Percentiles rank a stretch among this genome's conserved stretches.
phyloP scores from a whole-genome alignment of 23 red algal species.

The Gracilariopsis chorda region DNA sequence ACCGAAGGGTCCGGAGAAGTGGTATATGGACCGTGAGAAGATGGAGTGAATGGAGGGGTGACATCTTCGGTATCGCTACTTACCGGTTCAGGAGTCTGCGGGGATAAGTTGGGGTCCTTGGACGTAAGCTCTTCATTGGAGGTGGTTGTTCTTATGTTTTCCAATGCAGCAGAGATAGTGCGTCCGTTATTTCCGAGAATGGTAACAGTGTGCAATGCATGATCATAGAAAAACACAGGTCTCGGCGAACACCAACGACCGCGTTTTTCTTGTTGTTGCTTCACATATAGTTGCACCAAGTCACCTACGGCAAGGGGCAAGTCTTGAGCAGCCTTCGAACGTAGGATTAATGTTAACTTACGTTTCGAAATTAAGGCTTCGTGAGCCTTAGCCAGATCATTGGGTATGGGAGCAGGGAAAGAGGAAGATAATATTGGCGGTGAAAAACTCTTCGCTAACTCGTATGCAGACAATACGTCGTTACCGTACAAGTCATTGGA shows the following conservation, averaged over 20 bases:
- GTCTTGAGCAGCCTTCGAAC: background rate
- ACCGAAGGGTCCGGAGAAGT: too few species aligned
- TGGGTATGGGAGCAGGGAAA: background rate
- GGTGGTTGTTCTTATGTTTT: background rate
- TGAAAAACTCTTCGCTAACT: background rate
- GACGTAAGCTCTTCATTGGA: background rate
- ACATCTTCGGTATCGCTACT: too few species aligned
- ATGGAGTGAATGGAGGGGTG: too few species aligned
- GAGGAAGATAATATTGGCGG: background rate
- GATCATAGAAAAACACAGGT: background rate
- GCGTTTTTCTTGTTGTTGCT: conserved; percentile 22
- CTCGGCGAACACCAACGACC: background rate
- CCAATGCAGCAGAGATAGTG: background rate
- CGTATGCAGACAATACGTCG: background rate
- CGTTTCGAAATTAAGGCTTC: background rate
- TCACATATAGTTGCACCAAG: background rate
- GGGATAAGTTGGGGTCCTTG: too few species aligned
- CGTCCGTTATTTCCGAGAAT: background rate
- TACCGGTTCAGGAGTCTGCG: too few species aligned
- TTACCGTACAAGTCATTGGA: conserved; percentile 25
- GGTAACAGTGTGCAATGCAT: background rate
- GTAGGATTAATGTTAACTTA: background rate
- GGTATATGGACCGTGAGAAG: too few species aligned
- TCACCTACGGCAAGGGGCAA: background rate
- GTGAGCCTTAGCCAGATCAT: background rate